These are phyloP conservation scores for Claviceps fusiformis DNA, from an alignment of 2,329 filamentous ascomycete species.

Conservation along the genomic window DNA sequence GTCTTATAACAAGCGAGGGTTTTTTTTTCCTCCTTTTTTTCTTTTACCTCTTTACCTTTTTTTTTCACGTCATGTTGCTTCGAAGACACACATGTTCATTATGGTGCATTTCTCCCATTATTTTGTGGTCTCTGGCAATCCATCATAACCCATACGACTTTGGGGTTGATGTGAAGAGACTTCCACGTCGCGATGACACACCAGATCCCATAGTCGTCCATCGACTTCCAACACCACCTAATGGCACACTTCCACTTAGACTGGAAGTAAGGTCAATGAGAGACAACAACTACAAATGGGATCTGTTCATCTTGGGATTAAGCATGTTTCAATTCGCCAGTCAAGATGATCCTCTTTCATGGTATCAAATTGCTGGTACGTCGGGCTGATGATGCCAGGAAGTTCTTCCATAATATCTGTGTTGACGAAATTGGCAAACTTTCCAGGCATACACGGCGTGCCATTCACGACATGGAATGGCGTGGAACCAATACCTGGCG, in stretches of 20 bases:
- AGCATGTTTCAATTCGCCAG: slow-evolving; percentile 56
- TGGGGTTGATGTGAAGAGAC: slow-evolving; percentile 28
- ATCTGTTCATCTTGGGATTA: slow-evolving; percentile 63
- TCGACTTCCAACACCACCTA: slow-evolving; percentile 24
- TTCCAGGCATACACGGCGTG: slow-evolving; percentile 63
- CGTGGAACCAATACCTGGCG: slow-evolving; percentile 35
- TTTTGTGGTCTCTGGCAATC: slow-evolving; percentile 5
- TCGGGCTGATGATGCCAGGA: slow-evolving; percentile 1
- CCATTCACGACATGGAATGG: slow-evolving; percentile 45
- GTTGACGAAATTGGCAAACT: background rate
- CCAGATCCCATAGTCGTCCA: slow-evolving; percentile 27
- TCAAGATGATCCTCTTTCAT: slow-evolving; percentile 52
- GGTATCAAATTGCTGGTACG: slow-evolving; percentile 65
- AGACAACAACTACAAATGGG: slow-evolving; percentile 53
- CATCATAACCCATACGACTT: slow-evolving; percentile 31
- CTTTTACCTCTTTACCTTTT: background rate
- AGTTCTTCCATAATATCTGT: background rate
- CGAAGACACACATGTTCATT: background rate
- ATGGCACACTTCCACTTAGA: slow-evolving; percentile 33
- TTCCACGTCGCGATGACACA: slow-evolving; percentile 27
- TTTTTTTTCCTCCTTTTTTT: background rate
- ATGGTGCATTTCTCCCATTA: background rate
- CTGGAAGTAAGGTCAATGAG: slow-evolving; percentile 56
- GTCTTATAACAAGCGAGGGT: background rate
- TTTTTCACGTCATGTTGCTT: slow-evolving; percentile 3